Percentiles rank a stretch among this genome's conserved stretches.
phyloP scores from a whole-genome alignment of 352 stramenopile genomes.

The Phytophthora citricola region DNA sequence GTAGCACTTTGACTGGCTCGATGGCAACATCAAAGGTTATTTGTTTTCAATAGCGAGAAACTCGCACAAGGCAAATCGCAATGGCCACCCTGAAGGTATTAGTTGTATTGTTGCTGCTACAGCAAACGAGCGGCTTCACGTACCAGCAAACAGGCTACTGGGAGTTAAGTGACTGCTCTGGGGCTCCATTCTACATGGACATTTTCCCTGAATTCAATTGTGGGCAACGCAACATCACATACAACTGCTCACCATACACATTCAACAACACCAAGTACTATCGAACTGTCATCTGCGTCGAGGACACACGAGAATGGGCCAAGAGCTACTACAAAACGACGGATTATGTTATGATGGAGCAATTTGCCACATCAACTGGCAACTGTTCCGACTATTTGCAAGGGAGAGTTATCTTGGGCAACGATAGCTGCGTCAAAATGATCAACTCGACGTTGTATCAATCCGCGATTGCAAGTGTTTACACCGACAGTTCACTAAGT shows the following conservation, averaged over 20 bases:
- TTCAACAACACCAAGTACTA: slow-evolving; percentile 20
- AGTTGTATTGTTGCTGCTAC: neutral
- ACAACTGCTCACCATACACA: slow-evolving; percentile 27
- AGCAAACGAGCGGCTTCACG: slow-evolving; percentile 6
- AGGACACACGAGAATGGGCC: slow-evolving; percentile 13
- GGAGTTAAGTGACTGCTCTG: slow-evolving; percentile 11
- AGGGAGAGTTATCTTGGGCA: slow-evolving; percentile 12
- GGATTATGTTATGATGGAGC: slow-evolving; percentile 48
- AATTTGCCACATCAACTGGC: slow-evolving; percentile 2
- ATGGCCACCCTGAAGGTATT: neutral
- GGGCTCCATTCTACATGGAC: slow-evolving; percentile 22
- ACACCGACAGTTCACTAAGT: neutral
- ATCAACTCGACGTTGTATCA: slow-evolving; percentile 28
- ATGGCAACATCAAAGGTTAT: neutral
- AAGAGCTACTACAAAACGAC: slow-evolving; percentile 35
- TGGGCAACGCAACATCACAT: slow-evolving; percentile 26
- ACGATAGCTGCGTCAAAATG: slow-evolving; percentile 15
- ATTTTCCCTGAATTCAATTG: slow-evolving; percentile 25
- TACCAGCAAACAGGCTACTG: slow-evolving; percentile 23
- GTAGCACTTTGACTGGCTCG: neutral
- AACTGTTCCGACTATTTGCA: slow-evolving; percentile 9
- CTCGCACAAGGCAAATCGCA: neutral
- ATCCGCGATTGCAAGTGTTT: slow-evolving; percentile 14
- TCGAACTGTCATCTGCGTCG: slow-evolving; percentile 28
- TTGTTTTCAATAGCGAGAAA: neutral